phyloP scores from a whole-genome alignment of 2,329 filamentous ascomycete species.

The Penicillium sp. region DNA sequence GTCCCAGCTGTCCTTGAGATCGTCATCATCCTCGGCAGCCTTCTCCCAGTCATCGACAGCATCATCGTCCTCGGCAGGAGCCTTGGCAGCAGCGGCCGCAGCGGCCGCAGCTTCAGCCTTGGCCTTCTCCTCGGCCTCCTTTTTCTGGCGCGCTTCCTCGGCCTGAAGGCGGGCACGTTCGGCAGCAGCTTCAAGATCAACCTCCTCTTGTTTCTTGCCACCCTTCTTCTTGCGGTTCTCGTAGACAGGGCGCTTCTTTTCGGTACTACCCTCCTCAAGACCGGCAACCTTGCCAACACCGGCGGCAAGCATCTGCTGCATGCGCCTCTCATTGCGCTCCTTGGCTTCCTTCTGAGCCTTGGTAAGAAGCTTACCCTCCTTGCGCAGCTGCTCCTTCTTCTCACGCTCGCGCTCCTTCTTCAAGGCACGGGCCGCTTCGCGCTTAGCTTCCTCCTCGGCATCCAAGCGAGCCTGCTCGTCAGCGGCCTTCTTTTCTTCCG shows the following conservation, averaged over 20 bases:
- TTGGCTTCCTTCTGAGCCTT: constrained; percentile 52
- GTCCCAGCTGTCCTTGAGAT: constrained; percentile 94
- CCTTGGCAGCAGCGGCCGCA: constrained; percentile 51
- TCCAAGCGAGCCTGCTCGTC: constrained; percentile 39
- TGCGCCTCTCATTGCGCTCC: constrained; percentile 48
- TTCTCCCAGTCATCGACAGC: constrained; percentile 79
- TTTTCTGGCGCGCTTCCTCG: constrained; percentile 58
- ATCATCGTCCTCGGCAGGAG: constrained; percentile 53
- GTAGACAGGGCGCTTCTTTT: constrained; percentile 76
- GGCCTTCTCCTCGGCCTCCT: constrained; percentile 74
- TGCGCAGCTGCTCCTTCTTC: constrained; percentile 52
- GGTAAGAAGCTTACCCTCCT: constrained; percentile 51
- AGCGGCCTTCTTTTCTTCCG: constrained; percentile 43
- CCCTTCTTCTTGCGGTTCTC: constrained; percentile 78
- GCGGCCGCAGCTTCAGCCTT: constrained; percentile 73
- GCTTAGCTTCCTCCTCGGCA: constrained; percentile 50
- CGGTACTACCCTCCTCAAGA: constrained; percentile 47
- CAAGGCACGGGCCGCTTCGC: constrained; percentile 46
- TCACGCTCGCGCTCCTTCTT: constrained; percentile 54
- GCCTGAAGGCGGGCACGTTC: constrained; percentile 48
- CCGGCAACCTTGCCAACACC: constrained; percentile 48
- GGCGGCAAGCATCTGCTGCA: constrained; percentile 52
- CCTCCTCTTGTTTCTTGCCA: constrained; percentile 60
- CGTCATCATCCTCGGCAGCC: constrained; percentile 71
- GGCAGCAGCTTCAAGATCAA: constrained; percentile 51